Evolutionary conservation across 192 early-diverging fungal genomes (phyloP), one percentile per base, ranked within the genome.

Genomic region (Diversispora epigaea): DNA sequence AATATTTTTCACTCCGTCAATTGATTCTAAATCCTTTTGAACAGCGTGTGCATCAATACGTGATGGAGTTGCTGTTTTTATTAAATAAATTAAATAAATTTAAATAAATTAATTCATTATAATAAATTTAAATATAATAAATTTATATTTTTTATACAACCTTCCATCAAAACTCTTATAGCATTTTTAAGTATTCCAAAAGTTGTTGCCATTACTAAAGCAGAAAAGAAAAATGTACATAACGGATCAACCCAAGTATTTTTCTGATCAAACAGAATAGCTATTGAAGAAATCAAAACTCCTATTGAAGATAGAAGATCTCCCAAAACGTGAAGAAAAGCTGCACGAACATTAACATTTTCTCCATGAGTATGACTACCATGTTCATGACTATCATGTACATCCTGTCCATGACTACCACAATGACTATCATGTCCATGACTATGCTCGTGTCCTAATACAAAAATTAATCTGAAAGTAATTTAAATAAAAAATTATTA

Each of bases 241-340:
- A 93, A 64, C 0, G 93, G 93, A 74, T 95, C 93, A 46, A 94
- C 86, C 73, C 87, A 84, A 17, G 86, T 87, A 50, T 80, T 70
- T 14, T 77, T 66, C 11, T 90, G 91, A 52, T 86, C 81, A 74
- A 89, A 79, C 17, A 82, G 78, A 25, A 95, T 84, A 46, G 93
- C 77, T 6, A 90, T 82, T 0, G 92, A 86, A 0, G 93, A 92
- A 54, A 93, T 91, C 8, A 95, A 76, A 19, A 95, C 92, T 22
- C 93, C 93, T 65, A 95, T 78, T 8, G 92, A 93, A 0, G 87
- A 88, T 19, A 95, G 77, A n/a, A 95, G 78, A 77, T 95, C 93
- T 12, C 92, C 91, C 39, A 95, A 77, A 41, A 94, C 93, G 75
- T 95, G 93, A 47, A 95, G 77, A 2, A 88, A 84, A 0, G 93